A percentile compares a stretch with the other conserved stretches of the same genome.
Conservation (phyloP, 208 protist species). For the Kentomonas sorsogonicus region DNA sequence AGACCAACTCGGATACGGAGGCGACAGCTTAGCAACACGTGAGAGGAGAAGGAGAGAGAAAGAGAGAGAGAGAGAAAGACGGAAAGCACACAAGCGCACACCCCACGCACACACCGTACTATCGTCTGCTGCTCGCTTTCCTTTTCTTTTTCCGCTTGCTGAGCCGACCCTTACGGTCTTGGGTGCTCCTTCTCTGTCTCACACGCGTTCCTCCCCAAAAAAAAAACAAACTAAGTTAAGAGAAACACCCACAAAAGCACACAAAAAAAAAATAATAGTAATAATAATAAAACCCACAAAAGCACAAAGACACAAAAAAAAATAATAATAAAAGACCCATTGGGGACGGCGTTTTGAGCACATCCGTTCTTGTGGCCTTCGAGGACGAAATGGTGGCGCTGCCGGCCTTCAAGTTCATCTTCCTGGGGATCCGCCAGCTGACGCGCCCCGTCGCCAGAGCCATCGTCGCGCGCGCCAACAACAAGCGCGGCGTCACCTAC, state of each 20-base stretch:
- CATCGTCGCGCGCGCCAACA: constrained; percentile 56
- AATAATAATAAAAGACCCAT: neutral
- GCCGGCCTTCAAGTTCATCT: constrained; percentile 63
- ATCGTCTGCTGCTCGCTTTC: too few species aligned
- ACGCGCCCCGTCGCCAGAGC: constrained; percentile 59
- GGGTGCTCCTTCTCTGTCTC: neutral
- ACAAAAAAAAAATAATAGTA: neutral
- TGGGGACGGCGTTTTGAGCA: neutral
- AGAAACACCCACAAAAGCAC: neutral
- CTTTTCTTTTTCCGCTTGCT: too few species aligned
- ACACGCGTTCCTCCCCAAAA: too few species aligned
- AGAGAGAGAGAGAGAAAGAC: too few species aligned
- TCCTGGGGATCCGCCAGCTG: constrained; percentile 71
- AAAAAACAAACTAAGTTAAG: too few species aligned
- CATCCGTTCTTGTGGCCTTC: neutral
- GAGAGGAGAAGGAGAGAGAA: too few species aligned
- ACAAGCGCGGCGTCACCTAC: constrained; percentile 45
- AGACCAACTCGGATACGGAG: too few species aligned
- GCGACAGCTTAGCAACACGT: too few species aligned
- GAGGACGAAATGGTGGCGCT: constrained; percentile 62
- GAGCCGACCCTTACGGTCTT: too few species aligned
- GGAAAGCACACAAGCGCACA: too few species aligned
- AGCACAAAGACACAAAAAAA: neutral
- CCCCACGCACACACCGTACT: too few species aligned
- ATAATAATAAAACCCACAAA: neutral